phyloP scores from a whole-genome alignment of 192 early-diverging fungal genomes.

The Podila minutissima region DNA sequence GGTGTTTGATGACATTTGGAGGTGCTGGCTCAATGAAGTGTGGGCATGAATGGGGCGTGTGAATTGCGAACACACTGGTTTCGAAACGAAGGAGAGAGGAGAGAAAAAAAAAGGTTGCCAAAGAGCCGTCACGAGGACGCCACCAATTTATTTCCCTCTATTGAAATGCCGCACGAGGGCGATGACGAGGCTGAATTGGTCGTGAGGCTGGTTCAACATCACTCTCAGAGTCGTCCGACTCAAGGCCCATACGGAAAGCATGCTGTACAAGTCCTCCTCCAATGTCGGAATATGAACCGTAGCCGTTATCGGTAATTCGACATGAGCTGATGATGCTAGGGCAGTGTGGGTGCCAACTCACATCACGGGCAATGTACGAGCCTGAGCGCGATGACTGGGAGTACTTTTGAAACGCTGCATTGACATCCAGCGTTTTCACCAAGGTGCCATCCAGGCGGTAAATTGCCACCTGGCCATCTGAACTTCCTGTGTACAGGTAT shows the following conservation, averaged over 20 bases:
- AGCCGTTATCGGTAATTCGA: conserved; percentile 11
- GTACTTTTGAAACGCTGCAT: conserved; percentile 17
- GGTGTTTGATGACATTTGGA: too few species aligned
- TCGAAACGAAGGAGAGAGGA: too few species aligned
- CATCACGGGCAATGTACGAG: conserved; percentile 54
- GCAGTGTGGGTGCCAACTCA: conserved; percentile 63
- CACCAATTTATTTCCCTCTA: too few species aligned
- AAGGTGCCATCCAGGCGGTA: conserved; percentile 55
- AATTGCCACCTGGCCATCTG: conserved; percentile 65
- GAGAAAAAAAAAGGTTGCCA: too few species aligned
- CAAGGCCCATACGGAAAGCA: conserved; percentile 4
- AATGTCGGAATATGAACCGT: background rate
- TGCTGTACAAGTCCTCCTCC: conserved; percentile 32
- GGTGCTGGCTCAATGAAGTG: too few species aligned
- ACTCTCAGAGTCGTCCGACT: conserved; percentile 8
- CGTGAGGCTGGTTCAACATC: background rate
- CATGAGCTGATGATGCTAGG: conserved; percentile 55
- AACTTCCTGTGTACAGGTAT: conserved; percentile 71
- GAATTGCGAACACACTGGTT: too few species aligned
- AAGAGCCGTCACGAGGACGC: too few species aligned
- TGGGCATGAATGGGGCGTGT: too few species aligned
- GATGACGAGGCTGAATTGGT: background rate
- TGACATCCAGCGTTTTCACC: conserved; percentile 39
- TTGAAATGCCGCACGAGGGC: background rate
- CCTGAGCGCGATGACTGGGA: background rate